Evolutionary conservation across 164 flowering plant genomes (phyloP), one percentile per base, ranked within the genome.

Genomic region (Sedum album): DNA sequence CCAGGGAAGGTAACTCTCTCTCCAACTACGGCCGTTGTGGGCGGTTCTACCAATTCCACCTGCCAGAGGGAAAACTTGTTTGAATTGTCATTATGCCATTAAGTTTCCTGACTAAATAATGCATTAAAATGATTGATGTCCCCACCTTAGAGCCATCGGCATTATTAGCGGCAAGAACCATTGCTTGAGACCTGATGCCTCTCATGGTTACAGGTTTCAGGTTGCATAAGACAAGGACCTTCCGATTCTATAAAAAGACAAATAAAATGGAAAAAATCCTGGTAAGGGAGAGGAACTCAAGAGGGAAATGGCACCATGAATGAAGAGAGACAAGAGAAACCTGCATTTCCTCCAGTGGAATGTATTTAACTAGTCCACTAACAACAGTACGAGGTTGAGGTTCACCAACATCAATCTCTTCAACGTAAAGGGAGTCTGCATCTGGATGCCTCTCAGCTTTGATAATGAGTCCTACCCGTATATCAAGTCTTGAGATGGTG

Each of bases 351-450:
- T 91, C 97, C 8, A 94, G 80, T 62, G 96, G 92, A 73, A 91
- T 88, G 75, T 77, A 82, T 33, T 93, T 94, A 76, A 94, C 98
- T 55, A 94, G 95, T 67, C 98, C 98, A 80, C 97, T 94, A 60
- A 94, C 97, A 73, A 94, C 96, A 28, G 96, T 91, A 25, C 98
- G 74, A 41, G 87, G 79, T 57, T 82, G 69, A 26, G 55, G 82
- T 76, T 88, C 98, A 70, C 98, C 98, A 63, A 94, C 88, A 69
- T 94, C 96, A 60, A 94, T 94, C 81, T 91, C 93, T 82, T 94
- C 98, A n/a, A 94, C 91, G 66, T 90, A 94, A 23, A 94, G 76
- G 23, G 97, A 82, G 77, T 94, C 97, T 49, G 98, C 97, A 83
- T 88, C 93, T 31, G 97, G 97, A 82, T 94, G 98, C 74, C 85